Base-by-base conservation (phyloP, 1,284 basidiomycete genomes). In the Cerrena zonata region DNA sequence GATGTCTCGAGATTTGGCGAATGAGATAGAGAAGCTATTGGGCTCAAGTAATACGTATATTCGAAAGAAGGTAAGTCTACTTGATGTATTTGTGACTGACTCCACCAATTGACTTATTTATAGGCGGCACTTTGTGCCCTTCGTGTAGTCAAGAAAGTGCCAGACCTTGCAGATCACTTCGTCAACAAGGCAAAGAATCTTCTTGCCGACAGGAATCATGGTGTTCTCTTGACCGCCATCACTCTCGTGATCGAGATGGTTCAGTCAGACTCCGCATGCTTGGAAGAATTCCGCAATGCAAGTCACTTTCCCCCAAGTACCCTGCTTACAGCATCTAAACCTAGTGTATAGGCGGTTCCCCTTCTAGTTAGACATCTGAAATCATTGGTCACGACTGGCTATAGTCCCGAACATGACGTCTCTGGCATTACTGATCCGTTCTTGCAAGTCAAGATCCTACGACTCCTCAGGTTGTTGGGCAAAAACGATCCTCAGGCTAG, bases 331-430 rank as follows among this genome's bases (percentile, higher is more conserved):
- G n/a, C n/a, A n/a, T n/a, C n/a, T n/a, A n/a, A n/a, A n/a, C n/a
- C n/a, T n/a, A n/a, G n/a, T n/a, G n/a, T n/a, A 5, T 58, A 95
- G 89, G 91, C 91, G 45, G 94, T 97, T 2, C 91, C 93, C 2
- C 73, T 95, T 7, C 86, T 99, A 18, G 94, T 99, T 44, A 88
- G 94, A 56, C 94, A 97, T 65, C 79, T 99, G 58, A 99, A 99
- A 68, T 89, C 91, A 2, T 76, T 99, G 43, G 92, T 94, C 45
- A 94, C 95, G 0, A 97, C 95, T 1, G 95, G 95, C 18, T 98
- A 98, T 69, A 96, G 93, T 58, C 95, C 96, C 21, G 96, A 99
- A 67, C 96, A 99, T 65, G 96, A 99, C 61, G 96, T 99, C n/a
- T 92, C 92, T 24, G 96, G 96, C 25, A 95, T 99, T 68, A 98